A percentile compares a stretch with the other conserved stretches of the same genome.
phyloP scores from a whole-genome alignment of 805 yeast species.

The Spathaspora girioi region DNA sequence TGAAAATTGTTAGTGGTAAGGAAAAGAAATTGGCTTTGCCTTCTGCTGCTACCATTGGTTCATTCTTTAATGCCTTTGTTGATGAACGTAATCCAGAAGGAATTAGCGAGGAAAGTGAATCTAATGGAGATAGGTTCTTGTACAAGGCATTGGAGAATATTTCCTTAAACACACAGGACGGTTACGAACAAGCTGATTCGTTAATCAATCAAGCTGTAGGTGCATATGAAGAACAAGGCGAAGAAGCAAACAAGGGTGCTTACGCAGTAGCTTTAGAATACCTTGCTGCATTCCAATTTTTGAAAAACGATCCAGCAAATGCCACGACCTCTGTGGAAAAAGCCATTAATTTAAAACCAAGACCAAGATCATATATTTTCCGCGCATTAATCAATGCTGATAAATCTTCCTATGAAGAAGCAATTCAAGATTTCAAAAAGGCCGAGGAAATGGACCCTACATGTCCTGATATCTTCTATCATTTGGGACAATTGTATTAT shows the following conservation, averaged over 20 bases:
- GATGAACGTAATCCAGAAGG: slow-evolving; percentile 50
- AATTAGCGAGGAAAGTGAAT: slow-evolving; percentile 48
- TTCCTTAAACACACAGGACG: slow-evolving; percentile 47
- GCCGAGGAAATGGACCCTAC: slow-evolving; percentile 69
- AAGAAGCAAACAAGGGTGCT: slow-evolving; percentile 27
- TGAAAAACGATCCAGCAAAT: slow-evolving; percentile 65
- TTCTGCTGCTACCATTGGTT: slow-evolving; percentile 75
- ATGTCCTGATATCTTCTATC: slow-evolving; percentile 84
- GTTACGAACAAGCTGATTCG: slow-evolving; percentile 60
- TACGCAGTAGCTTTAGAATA: slow-evolving; percentile 72
- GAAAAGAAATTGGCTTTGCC: slow-evolving; percentile 61
- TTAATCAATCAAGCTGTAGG: slow-evolving; percentile 57
- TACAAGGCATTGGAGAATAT: slow-evolving; percentile 61
- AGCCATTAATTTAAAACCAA: slow-evolving; percentile 65
- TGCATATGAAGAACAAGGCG: slow-evolving; percentile 34
- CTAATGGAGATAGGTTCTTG: slow-evolving; percentile 57
- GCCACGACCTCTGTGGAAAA: slow-evolving; percentile 64
- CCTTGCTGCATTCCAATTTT: slow-evolving; percentile 76
- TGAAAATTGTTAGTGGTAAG: slow-evolving; percentile 61
- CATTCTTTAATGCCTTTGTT: slow-evolving; percentile 85
- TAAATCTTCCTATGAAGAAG: slow-evolving; percentile 57
- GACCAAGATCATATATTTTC: slow-evolving; percentile 78
- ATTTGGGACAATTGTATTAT: slow-evolving; percentile 89
- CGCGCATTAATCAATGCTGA: slow-evolving; percentile 84
- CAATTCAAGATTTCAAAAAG: slow-evolving; percentile 60